Percentiles rank a stretch among this genome's conserved stretches.
Evolutionary conservation across 2,329 filamentous ascomycete genomes (phyloP).

Genomic region (Clarireedia homoeocarpa): DNA sequence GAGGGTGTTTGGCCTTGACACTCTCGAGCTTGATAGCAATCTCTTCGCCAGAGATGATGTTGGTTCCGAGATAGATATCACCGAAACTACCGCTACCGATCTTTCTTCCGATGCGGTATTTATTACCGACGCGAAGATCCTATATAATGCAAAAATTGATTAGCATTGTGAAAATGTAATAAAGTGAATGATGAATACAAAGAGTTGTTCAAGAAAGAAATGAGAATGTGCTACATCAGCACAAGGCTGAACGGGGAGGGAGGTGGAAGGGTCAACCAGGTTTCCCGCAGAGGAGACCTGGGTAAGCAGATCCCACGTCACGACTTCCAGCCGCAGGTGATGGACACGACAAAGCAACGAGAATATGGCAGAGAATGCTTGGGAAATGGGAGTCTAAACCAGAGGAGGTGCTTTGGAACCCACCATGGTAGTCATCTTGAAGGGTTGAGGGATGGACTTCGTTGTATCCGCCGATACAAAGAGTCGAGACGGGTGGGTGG

Average conservation of each 20-base stretch:
- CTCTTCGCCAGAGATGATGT: constrained; percentile 97
- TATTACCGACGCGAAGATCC: constrained; percentile 97
- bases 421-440: constrained; percentile 58
- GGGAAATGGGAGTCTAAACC: constrained; percentile 34
- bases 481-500: constrained; percentile 5
- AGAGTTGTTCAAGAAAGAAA: background rate
- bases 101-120: constrained; percentile 98
- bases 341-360: constrained; percentile 16
- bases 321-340: constrained; percentile 11
- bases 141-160: constrained; percentile 78
- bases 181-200: constrained; percentile 14
- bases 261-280: no score
- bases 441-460: constrained; percentile 29
- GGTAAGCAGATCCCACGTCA: background rate
- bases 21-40: constrained; percentile 98
- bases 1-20: constrained; percentile 23
- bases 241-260: constrained; percentile 20
- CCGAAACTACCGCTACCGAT: constrained; percentile 98
- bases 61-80: constrained; percentile 98
- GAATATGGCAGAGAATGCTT: constrained; percentile 26
- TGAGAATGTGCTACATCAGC: constrained; percentile 12
- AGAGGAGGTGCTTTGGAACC: constrained; percentile 32
- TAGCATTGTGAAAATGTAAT: constrained; percentile 21
- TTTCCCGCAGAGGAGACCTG: no score
- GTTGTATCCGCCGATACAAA: constrained; percentile 28